Evolutionary conservation across 148 eudicot genomes (phyloP).

Genomic region (Arbutus unedo): DNA sequence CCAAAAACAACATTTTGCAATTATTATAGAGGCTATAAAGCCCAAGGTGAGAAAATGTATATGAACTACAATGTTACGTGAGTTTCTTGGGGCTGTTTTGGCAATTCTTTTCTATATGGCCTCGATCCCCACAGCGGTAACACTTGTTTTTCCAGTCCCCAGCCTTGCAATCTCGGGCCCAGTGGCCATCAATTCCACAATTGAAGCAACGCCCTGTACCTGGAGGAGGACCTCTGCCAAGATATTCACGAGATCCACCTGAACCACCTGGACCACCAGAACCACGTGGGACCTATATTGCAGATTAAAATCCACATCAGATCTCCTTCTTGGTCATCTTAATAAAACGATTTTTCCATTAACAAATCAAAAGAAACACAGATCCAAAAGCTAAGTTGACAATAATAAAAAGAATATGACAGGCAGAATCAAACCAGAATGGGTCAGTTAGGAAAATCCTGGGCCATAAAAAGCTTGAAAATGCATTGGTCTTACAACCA

Average conservation of each 20-base stretch:
- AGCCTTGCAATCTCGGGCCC: constrained; percentile 96
- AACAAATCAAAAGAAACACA: neutral
- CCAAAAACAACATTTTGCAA: neutral
- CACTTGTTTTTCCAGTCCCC: constrained; percentile 91
- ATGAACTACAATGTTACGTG: constrained; percentile 20
- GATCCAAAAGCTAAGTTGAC: neutral
- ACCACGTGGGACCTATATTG: constrained; percentile 54
- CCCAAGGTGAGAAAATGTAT: neutral
- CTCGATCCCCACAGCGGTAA: constrained; percentile 75
- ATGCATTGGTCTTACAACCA: neutral
- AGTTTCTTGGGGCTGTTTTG: constrained; percentile 66
- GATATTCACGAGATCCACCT: constrained; percentile 59
- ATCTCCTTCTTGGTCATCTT: neutral
- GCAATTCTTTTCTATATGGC: constrained; percentile 71
- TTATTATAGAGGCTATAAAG: neutral
- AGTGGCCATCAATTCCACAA: constrained; percentile 95
- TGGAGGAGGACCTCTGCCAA: constrained; percentile 82
- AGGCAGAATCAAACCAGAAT: neutral
- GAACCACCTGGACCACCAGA: constrained; percentile 52
- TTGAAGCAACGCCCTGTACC: constrained; percentile 93
- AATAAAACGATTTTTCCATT: neutral
- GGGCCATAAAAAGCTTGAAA: neutral
- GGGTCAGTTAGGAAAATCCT: neutral
- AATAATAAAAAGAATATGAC: neutral
- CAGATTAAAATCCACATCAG: neutral